Base-by-base conservation (phyloP, 1,284 basidiomycete species). In the Boletus holoroseus region DNA sequence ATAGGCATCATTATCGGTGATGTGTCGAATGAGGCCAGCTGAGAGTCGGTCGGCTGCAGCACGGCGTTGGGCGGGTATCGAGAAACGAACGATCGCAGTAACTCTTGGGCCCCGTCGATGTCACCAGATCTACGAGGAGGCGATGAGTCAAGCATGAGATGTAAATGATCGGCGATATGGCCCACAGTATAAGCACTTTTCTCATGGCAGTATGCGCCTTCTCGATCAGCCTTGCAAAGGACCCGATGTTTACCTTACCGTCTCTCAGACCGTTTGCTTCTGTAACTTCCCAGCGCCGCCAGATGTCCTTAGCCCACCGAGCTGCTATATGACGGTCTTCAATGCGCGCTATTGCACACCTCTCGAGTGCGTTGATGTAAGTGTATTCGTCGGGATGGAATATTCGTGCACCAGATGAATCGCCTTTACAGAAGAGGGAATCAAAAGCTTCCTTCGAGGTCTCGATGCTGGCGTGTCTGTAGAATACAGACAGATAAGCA, bases 401-500 rank as follows among this genome's bases (percentile, higher is more conserved):
- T 2, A 73, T 66, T 11, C 67, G 43, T 20, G 5, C 22, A 20
- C 18, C 2, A 3, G 47, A 42, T 7, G 41, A 30, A 38, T 37
- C 8, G 7, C 5, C 18, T 31, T 48, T 22, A 42, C 36, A 63
- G 53, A 78, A 85, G 3, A 84, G 53, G 7, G 67, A 68, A 52
- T 72, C 62, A 61, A 83, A 85, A 5, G 77, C 61, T 13, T 73
- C 69, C 8, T 68, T 69, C 11, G 79, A 72, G 0, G 67, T 66
- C 24, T 77, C 74, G 35, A 89, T 65, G 2, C 76, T 70, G 0
- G 77, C 65, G 59, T 90, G 85, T 54, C 75, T 65, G 72, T 88
- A 82, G 57, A 87, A 79, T 0, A 94, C 85, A 2, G 88, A 81
- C 34, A 97, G 70, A 64, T 91, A 97, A 1, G 92, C 81, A 62